Conservation (phyloP, 352 stramenopile species). For the Globisporangium parvum region DNA sequence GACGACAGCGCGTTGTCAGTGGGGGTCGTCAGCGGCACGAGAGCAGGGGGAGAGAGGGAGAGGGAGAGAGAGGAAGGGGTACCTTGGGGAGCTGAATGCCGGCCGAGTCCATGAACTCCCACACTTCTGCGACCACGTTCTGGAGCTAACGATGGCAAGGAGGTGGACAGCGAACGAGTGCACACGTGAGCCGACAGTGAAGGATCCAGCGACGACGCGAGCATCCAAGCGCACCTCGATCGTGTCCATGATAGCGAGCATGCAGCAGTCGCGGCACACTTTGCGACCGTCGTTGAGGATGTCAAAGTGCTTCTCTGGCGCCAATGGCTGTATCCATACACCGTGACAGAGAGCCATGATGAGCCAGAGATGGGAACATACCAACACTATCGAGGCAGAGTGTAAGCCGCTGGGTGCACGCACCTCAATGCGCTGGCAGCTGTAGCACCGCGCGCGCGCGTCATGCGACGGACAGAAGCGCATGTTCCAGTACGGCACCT, state of each 20-base stretch:
- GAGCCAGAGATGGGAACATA: too few relatives aligned
- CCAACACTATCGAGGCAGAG: too few relatives aligned
- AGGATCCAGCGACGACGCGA: too few relatives aligned
- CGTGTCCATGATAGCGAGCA: constrained; percentile 53
- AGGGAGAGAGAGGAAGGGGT: background rate
- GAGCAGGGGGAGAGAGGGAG: background rate
- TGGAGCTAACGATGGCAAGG: constrained; percentile 23
- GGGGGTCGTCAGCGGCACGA: too few relatives aligned
- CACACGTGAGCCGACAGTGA: too few relatives aligned
- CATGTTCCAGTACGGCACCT: constrained; percentile 59
- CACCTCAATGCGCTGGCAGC: constrained; percentile 66
- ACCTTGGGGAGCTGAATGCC: constrained; percentile 57
- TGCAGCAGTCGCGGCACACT: constrained; percentile 55
- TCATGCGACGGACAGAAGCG: constrained; percentile 62
- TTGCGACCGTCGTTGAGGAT: constrained; percentile 56
- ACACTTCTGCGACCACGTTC: constrained; percentile 52
- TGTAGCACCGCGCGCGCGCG: constrained; percentile 57
- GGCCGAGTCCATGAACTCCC: constrained; percentile 62
- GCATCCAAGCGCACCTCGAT: constrained; percentile 47
- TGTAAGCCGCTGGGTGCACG: background rate
- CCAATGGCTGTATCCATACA: constrained; percentile 19
- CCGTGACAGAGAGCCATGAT: background rate
- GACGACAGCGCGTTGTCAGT: background rate
- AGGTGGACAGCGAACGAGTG: background rate
- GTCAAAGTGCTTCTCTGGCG: constrained; percentile 39